A percentile compares a stretch with the other conserved stretches of the same genome.
phyloP scores from a whole-genome alignment of 768 basidiomycete species.

The Mycena venus region DNA sequence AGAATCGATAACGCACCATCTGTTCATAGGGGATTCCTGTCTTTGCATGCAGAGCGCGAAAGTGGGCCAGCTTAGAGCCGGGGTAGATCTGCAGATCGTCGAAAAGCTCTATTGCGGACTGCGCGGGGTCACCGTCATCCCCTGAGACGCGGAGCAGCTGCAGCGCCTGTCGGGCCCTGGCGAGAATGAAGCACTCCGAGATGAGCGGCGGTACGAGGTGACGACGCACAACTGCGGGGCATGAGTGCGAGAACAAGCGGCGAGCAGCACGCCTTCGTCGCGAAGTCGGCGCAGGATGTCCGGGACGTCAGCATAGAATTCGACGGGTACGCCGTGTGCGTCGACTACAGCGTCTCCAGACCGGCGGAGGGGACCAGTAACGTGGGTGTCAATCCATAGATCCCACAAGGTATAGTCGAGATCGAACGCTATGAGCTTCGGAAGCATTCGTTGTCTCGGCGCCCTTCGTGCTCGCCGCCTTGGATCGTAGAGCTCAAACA shows the following conservation, averaged over 20 bases:
- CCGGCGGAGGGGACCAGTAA: constrained; percentile 69
- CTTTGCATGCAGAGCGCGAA: constrained; percentile 77
- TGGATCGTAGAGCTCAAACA: no score
- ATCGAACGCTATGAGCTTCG: constrained; percentile 80
- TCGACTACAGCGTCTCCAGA: constrained; percentile 65
- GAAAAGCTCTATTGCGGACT: constrained; percentile 71
- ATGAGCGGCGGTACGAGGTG: background rate
- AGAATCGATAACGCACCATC: constrained; percentile 67
- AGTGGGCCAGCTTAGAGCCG: constrained; percentile 87
- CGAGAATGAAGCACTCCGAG: background rate
- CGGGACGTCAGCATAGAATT: constrained; percentile 85
- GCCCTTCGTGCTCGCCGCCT: no score
- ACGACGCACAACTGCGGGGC: constrained; percentile 76
- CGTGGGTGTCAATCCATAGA: constrained; percentile 88
- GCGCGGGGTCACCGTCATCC: constrained; percentile 43
- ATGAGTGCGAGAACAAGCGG: constrained; percentile 81
- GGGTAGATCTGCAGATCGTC: constrained; percentile 84
- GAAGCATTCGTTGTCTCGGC: constrained; percentile 16
- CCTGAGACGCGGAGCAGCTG: constrained; percentile 68
- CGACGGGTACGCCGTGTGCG: constrained; percentile 58
- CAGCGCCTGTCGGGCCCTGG: constrained; percentile 84
- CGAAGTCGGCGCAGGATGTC: constrained; percentile 74
- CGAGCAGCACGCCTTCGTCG: constrained; percentile 64
- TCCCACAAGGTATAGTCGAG: constrained; percentile 91
- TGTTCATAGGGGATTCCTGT: constrained; percentile 85